phyloP scores from a whole-genome alignment of 2,329 filamentous ascomycete genomes.

The Calonectria leucothoes region DNA sequence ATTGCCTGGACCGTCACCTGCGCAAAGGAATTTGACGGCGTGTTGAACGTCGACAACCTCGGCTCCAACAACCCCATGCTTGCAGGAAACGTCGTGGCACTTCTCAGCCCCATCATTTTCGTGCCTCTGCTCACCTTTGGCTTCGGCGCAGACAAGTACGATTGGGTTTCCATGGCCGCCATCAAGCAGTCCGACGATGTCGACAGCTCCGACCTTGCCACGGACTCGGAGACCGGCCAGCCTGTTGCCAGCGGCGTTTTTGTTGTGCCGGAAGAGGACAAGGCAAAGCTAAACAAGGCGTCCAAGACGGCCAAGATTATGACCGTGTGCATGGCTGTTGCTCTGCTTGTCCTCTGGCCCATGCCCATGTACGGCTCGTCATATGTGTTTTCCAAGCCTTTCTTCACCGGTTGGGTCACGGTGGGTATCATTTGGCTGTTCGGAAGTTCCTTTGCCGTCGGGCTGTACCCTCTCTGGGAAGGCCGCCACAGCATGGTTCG shows the following conservation, averaged over 20 bases:
- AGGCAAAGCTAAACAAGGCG: not conserved
- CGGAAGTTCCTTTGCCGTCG: not conserved
- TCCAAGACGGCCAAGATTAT: not conserved
- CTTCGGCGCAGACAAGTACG: not conserved
- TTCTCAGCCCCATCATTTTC: not conserved
- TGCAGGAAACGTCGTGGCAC: not conserved
- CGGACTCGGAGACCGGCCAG: not conserved
- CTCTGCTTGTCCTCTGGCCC: not conserved
- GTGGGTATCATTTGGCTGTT: not conserved
- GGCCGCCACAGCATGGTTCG: not conserved
- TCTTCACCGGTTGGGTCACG: not conserved
- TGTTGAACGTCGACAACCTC: not conserved
- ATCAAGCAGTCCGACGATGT: not conserved
- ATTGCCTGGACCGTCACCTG: not conserved
- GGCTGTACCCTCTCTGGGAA: not conserved
- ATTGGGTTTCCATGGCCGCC: not conserved
- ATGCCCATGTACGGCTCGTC: not conserved
- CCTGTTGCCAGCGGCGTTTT: not conserved
- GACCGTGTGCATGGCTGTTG: not conserved
- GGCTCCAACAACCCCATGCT: conserved; percentile 1
- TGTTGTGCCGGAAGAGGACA: not conserved
- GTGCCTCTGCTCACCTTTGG: not conserved
- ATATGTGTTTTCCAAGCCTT: not conserved
- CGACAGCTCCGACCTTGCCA: not conserved
- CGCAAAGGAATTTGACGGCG: not conserved